Base-by-base conservation (phyloP, 2,329 filamentous ascomycete species). In the Alternaria sp. region DNA sequence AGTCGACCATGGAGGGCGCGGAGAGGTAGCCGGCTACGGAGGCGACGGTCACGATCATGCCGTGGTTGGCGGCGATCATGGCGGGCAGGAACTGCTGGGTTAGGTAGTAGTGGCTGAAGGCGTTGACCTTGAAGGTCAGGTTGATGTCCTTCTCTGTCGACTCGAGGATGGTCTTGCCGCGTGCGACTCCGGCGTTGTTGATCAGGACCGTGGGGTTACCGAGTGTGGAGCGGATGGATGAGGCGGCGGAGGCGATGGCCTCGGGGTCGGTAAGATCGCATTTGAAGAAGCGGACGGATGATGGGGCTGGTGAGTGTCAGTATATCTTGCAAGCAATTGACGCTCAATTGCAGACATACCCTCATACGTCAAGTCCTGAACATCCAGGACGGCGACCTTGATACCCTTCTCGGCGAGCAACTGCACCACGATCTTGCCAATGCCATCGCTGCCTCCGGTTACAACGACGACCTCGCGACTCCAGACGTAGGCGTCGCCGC, bases 361-460 rank as follows among this genome's bases (percentile, higher is more conserved):
- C 32, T 84, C 76, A 71, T 85, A 90, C 19, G 84, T 86, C 79
- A 89, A 79, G 6, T 85, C 83, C 70, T 90, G 88, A 32, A 92
- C 84, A 79, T 95, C 92, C 36, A 94, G 77, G 3, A 93, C 89
- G 0, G 89, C 89, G 32, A 93, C 89, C 67, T 87, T 91, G 69
- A 91, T 83, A 1, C 86, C 87, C 64, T 81, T 82, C 75, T 89
- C 86, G 0, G 88, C 89, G n/a, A 96, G 82, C 57, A 90, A 77
- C 67, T 85, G 83, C 13, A 91, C 90, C 4, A 93, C 84, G 40
- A 86, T 81, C 19, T 86, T 87, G 13, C 92, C 92, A 72, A 95
- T 93, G 0, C 92, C 92, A 59, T 88, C 87, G 45, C 89, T 88
- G 8, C 92, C 92, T 8, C 92, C 91, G 0, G 92, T 94, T 19